Base-by-base conservation (phyloP, 2,329 filamentous ascomycete genomes). In the Pseudocercospora crystallina region DNA sequence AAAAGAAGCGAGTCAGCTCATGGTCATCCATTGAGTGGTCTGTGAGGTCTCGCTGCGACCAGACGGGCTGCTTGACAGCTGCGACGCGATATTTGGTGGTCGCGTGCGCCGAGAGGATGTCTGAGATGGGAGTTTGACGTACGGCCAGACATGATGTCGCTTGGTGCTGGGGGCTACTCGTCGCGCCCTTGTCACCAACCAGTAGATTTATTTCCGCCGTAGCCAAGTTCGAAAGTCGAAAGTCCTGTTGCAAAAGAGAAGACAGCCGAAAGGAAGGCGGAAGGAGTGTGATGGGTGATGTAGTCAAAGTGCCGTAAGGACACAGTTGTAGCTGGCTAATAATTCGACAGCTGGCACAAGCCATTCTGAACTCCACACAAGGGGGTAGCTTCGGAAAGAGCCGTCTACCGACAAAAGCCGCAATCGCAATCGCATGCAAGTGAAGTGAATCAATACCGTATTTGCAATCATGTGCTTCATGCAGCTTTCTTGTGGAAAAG, bases 1-100 rank as follows among this genome's bases (percentile, higher is more conserved):
- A 58, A 39, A 49, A 54, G 52, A 15, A 12, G 29, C 10, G 8
- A 39, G 59, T 63, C 43, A 64, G 58, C 38, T 32, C 20, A 34
- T n/a, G 3, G 31, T 45, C 31, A 26, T 26, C 20, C 20, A 26
- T 26, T 3, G 20, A 26, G 20, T 26, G 20, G 20, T 26, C 20
- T 3, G 7, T 26, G 20, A 26, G 7, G 20, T 7, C 20, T 26
- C 20, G 20, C 20, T 26, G 20, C 20, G 7, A 26, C 20, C 20
- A 26, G 20, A 26, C 7, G 36, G 37, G 3, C 3, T 37, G 26
- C 43, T 26, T 3, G 20, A 26, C 4, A 26, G 7, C 20, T 26
- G 20, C 20, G 20, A 26, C 20, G 20, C 20, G 20, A 26, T 26
- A 26, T 26, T 26, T 3, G 20, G 20, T 26, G 20, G 20, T 26